A percentile compares a stretch with the other conserved stretches of the same genome.
phyloP scores from a whole-genome alignment of 202 grass and related monocot genomes.

The Sporobolus alterniflorus region DNA sequence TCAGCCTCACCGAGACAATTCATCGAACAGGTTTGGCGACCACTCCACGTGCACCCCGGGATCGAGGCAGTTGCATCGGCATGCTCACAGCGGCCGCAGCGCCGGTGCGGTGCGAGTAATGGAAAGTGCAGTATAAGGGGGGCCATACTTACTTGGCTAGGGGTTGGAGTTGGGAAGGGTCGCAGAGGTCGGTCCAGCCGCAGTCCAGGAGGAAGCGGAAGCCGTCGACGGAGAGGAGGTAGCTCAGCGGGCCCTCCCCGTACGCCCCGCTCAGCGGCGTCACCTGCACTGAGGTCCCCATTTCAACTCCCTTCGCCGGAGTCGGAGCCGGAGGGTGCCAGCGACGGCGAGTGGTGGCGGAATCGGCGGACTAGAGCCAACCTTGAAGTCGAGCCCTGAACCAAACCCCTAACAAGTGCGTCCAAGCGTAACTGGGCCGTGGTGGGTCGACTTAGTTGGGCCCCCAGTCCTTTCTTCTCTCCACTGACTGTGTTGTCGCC shows the following conservation, averaged over 20 bases:
- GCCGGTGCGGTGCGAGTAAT: neutral
- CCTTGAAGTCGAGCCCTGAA: neutral
- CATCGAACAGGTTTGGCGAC: constrained; percentile 4
- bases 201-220: constrained; percentile 98
- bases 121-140: neutral
- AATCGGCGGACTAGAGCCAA: neutral
- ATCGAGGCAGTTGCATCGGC: neutral
- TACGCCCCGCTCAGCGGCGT: constrained; percentile 84
- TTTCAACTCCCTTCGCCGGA: constrained; percentile 23
- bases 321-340: neutral
- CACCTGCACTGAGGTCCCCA: constrained; percentile 97
- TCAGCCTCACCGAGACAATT: neutral
- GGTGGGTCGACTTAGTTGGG: neutral
- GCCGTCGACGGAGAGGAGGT: constrained; percentile 82
- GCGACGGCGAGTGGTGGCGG: neutral
- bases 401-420: neutral
- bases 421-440: neutral
- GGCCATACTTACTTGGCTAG: constrained; percentile 72
- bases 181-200: constrained; percentile 94
- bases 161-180: constrained; percentile 73
- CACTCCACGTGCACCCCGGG: neutral
- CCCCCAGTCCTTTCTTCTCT: neutral
- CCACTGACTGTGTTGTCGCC: no score
- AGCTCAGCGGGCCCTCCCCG: constrained; percentile 74
- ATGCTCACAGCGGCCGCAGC: neutral